Base-by-base conservation (phyloP, 2,329 filamentous ascomycete genomes). In the Aspergillus chevalieri region DNA sequence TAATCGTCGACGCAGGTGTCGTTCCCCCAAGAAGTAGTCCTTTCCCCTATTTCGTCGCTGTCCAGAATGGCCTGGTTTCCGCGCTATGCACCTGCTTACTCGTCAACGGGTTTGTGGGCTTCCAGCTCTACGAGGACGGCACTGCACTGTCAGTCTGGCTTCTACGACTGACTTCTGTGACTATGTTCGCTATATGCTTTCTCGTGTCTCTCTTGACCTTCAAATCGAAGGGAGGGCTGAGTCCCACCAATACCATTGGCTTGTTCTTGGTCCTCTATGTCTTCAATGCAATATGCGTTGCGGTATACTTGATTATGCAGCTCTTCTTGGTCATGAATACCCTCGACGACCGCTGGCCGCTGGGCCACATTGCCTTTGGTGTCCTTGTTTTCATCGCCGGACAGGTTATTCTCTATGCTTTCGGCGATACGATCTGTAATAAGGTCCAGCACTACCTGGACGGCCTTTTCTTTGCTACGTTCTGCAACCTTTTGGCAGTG, bases 51-150 rank as follows among this genome's bases (percentile, higher is more conserved):
- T 96, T 98, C 65, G 87, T 89, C 56, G 87, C 90, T 9, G 82
- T 86, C 5, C 93, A 98, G 64, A 86, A 85, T 55, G 93, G 92
- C 12, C 77, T 98, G 47, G 77, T 84, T 19, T 95, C 89, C 33
- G 89, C 93, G 1, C 79, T 95, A 24, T 86, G 93, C 66, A 92
- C 89, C 22, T 94, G 87, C 67, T 77, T 98, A 49, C 76, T 97
- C 61, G 91, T 98, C 76, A 97, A 97, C 69, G 93, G 93, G 41
- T 98, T 98, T 65, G 92, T 98, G 47, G 93, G 93, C 30, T 98
- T 98, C 72, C 93, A 97, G 72, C 78, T 98, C 10, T 98, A 98
- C 69, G 93, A 98, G 71, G 93, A 98, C 63, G 93, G 93, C 46
- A 98, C 93, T 1, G 85, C 86, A 2, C 76, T 97, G 38, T 96